Conservation (phyloP, 2,329 filamentous ascomycete species). For the Xylariaceae sp. region DNA sequence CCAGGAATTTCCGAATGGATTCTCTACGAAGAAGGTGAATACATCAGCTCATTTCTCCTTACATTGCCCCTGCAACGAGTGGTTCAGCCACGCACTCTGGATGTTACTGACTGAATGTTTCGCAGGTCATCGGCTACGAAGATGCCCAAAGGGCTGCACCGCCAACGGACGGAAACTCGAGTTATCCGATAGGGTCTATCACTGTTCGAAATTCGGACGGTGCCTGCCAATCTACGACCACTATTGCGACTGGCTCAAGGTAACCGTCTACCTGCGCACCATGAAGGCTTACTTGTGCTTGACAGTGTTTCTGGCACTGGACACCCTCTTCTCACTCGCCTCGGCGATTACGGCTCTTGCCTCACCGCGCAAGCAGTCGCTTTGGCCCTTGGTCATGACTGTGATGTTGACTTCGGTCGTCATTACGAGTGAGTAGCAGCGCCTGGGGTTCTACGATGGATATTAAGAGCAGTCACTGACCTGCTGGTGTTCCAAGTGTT, state of each 20-base stretch:
- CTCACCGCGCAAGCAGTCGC: background rate
- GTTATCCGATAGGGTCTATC: constrained; percentile 11
- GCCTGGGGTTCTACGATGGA: background rate
- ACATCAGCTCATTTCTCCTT: background rate
- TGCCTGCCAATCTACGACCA: constrained; percentile 12
- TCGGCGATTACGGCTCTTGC: constrained; percentile 4
- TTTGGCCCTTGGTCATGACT: background rate
- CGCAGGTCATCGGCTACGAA: background rate
- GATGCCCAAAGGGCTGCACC: background rate
- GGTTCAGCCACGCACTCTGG: background rate
- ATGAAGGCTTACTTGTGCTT: constrained; percentile 12
- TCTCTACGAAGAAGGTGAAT: constrained; percentile 6
- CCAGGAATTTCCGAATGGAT: background rate
- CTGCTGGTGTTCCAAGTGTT: background rate
- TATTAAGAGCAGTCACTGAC: background rate
- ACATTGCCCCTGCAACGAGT: background rate
- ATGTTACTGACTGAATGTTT: background rate
- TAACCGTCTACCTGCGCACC: constrained; percentile 11
- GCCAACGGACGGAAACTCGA: background rate
- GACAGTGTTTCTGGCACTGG: constrained; percentile 9
- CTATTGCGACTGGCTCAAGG: constrained; percentile 6
- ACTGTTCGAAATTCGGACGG: constrained; percentile 3
- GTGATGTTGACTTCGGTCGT: background rate
- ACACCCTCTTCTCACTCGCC: constrained; percentile 6
- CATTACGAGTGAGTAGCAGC: background rate